Conservation (phyloP, 208 protist genomes). For the Acanthamoeba castellanii region DNA sequence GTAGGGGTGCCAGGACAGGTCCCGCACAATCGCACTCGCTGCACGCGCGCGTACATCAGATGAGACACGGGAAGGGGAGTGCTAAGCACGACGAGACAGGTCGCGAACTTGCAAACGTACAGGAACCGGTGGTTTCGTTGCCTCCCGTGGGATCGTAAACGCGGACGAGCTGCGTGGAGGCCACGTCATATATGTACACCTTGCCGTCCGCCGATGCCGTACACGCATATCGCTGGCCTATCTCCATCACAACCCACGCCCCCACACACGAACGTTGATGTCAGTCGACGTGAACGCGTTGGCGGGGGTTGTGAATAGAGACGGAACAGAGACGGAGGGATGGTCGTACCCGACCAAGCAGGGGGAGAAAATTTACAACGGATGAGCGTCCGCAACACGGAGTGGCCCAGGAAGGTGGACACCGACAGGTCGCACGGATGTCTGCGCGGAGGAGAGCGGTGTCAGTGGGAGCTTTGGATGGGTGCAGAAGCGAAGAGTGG, state of each 20-base stretch:
- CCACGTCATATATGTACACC: slow-evolving; percentile 25
- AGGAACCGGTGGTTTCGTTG: background rate
- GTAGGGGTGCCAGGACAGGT: slow-evolving; percentile 10
- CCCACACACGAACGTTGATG: background rate
- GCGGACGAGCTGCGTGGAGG: background rate
- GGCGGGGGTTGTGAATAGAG: no score
- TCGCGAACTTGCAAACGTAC: background rate
- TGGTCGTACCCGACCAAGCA: background rate
- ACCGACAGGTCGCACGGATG: slow-evolving; percentile 36
- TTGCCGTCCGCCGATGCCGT: slow-evolving; percentile 13
- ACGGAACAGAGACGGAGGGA: background rate
- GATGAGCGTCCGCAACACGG: slow-evolving; percentile 36
- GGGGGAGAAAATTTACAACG: slow-evolving; percentile 53
- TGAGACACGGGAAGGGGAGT: background rate
- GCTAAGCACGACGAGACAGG: background rate
- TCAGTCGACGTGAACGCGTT: background rate
- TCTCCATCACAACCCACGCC: background rate
- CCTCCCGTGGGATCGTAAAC: background rate
- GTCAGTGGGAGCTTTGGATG: no score
- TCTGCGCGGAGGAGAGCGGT: background rate
- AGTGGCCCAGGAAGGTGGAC: slow-evolving; percentile 10
- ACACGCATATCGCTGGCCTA: slow-evolving; percentile 50
- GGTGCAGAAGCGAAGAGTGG: background rate
- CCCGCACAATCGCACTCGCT: background rate
- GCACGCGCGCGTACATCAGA: background rate